Base-by-base conservation (phyloP, 805 yeast genomes). In the Monosporozyma aerobia region DNA sequence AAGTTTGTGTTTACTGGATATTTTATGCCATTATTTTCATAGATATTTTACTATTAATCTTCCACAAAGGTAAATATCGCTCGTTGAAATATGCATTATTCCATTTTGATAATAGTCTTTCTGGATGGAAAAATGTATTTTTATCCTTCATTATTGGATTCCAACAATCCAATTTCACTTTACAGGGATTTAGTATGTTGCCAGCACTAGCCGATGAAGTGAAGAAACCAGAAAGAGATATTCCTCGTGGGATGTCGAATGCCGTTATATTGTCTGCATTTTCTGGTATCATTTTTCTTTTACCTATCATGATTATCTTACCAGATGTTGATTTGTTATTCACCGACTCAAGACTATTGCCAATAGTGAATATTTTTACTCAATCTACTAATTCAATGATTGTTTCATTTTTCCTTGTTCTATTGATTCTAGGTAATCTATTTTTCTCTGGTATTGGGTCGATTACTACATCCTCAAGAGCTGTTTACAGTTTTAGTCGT, bases 121-220 rank as follows among this genome's bases (percentile, higher is more conserved):
- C 90, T 5, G 95, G 94, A 3, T 86, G 90, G 85, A 39, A 51
- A 5, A 84, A 87, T 16, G 77, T 74, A 48, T 76, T 80, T 1
- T 60, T 87, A 55, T 88, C 94, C 1, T 87, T 87, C 56, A 69
- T 87, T 50, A 80, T 87, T 45, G 94, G 94, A 0, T 77, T 87
- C 53, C 90, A 85, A 67, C 85, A 87, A 56, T 82, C 90, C 1
- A 81, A 86, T 33, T 85, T 85, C 68, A 86, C 92, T 23, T 73
- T 87, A 62, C 87, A 87, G 54, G 95, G 94, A 0, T 87, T 85
- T 66, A 92, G 92, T 29, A 81, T 87, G 79, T 73, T 87, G 29
- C 86, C 88, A 19, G 82, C 92, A 5, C 78, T 87, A 73, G 81
- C 90, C 47, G 95, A 87, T 61, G 95, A 87, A 68, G 94, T 87